Conservation (phyloP, 1,139 yeast genomes). For the Yamadazyma epiphylla region DNA sequence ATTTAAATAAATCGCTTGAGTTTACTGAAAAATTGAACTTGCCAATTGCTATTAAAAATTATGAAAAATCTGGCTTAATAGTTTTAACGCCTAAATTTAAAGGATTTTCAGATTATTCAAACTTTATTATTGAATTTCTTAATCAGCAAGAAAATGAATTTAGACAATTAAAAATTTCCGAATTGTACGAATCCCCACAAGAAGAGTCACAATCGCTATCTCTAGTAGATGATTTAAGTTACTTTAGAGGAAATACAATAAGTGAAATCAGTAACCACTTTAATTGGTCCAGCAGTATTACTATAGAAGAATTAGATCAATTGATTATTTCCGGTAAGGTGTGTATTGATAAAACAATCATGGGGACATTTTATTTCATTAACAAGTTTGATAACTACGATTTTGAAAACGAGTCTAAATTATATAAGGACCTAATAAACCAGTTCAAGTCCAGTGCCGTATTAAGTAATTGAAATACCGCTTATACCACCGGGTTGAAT, state of each 20-base stretch:
- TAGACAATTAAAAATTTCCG: too few relatives aligned
- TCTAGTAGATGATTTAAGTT: constrained; percentile 18
- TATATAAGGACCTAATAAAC: too few relatives aligned
- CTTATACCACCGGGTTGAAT: too few relatives aligned
- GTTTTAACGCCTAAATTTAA: constrained; percentile 24
- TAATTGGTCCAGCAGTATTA: constrained; percentile 66
- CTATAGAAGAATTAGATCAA: constrained; percentile 63
- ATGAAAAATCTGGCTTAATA: constrained; percentile 33
- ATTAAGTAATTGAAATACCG: too few relatives aligned
- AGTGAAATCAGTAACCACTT: constrained; percentile 36
- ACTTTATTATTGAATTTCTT: constrained; percentile 22
- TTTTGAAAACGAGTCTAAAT: too few relatives aligned
- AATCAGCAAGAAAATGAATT: constrained; percentile 22
- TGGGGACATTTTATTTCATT: constrained; percentile 49
- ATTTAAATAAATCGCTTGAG: constrained; percentile 29
- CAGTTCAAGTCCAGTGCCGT: too few relatives aligned
- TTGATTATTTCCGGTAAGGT: constrained; percentile 56
- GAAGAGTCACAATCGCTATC: background rate
- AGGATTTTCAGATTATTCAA: constrained; percentile 16
- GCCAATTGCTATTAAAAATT: constrained; percentile 29
- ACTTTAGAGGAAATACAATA: constrained; percentile 33
- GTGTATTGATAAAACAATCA: constrained; percentile 63
- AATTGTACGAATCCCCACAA: too few relatives aligned
- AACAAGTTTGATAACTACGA: constrained; percentile 21
- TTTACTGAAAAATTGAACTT: constrained; percentile 27